These are phyloP conservation scores for Trichoderma sp. DNA, from an alignment of 2,329 filamentous ascomycete species.

Conservation along the genomic window DNA sequence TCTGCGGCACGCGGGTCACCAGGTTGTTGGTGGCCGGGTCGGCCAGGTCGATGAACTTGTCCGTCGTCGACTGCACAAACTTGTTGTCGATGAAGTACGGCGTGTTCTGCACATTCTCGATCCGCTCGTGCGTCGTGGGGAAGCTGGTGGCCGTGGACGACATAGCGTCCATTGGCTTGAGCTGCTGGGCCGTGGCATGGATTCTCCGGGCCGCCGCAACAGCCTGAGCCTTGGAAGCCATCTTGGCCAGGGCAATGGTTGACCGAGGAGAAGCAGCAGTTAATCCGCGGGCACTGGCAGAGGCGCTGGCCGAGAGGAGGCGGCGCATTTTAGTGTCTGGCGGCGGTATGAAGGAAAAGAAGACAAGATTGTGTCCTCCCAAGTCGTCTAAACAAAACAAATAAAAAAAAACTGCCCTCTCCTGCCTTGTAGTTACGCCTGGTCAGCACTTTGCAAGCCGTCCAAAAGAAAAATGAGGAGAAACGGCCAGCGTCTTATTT, in stretches of 20 bases:
- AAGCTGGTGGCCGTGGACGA: slow-evolving; percentile 58
- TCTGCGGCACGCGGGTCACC: slow-evolving; percentile 78
- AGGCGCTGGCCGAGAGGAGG: slow-evolving; percentile 40
- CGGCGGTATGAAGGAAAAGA: neutral
- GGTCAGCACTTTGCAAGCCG: neutral
- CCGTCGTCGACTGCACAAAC: slow-evolving; percentile 65
- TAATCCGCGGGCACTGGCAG: slow-evolving; percentile 35
- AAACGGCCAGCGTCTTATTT: neutral
- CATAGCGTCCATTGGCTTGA: slow-evolving; percentile 51
- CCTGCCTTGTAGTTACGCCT: neutral
- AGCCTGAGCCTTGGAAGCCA: slow-evolving; percentile 35
- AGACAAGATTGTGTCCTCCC: neutral
- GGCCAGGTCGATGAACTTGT: slow-evolving; percentile 73
- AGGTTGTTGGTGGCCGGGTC: slow-evolving; percentile 85
- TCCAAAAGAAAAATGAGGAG: neutral
- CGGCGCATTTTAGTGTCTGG: slow-evolving; percentile 42
- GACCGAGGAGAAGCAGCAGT: slow-evolving; percentile 28
- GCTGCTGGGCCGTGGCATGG: slow-evolving; percentile 55
- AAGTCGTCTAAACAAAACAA: no score
- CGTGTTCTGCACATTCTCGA: slow-evolving; percentile 65
- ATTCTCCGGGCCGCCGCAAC: slow-evolving; percentile 49
- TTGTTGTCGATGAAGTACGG: slow-evolving; percentile 81
- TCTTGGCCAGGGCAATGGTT: slow-evolving; percentile 32
- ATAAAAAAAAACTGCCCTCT: neutral
- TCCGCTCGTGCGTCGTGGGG: slow-evolving; percentile 69